Base-by-base conservation (phyloP, 306 rosid genomes). In the Hippophae tibetana region DNA sequence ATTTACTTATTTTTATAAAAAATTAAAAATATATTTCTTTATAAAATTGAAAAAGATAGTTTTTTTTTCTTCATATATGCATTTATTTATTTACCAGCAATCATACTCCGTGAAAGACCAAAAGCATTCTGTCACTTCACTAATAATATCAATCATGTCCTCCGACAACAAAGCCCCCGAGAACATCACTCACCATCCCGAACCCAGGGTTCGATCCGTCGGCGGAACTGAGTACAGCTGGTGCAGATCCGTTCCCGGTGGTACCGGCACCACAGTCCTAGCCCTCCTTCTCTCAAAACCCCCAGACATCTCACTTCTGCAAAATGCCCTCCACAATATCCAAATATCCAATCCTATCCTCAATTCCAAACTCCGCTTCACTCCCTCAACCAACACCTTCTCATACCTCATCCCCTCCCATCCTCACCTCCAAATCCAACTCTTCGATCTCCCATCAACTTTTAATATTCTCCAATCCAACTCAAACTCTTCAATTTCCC, bases 341-440 rank as follows among this genome's bases (percentile, higher is more conserved):
- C 89, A 86, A 62, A 69, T 65, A 26, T 56, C 76, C 54, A 89
- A 76, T 49, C 89, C 87, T 6, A 70, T 86, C 74, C 89, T 82
- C 76, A 73, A 57, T 58, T 73, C 86, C 9, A 73, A 55, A 65
- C 70, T 84, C 69, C 77, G 50, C 10, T 49, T 54, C 13, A 60
- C 10, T 52, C 5, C 76, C 1, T 43, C 25, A 49, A 48, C 59
- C 7, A 12, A 58, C 23, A 48, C 75, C 0, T 67, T 73, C 54
- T 76, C 83, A 52, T 73, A 78, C 60, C 2, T 63, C 40, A 60
- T 79, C 38, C 58, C 77, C 11, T 68, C 72, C 2, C n/a, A 63
- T 11, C 79, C 87, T 26, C 66, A 48, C 56, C 60, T 79, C 48
- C 52, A 69, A 7, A 31, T 84, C 43, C 54, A 76, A 10, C 66